A percentile compares a stretch with the other conserved stretches of the same genome.
Evolutionary conservation across 2,329 filamentous ascomycete species (phyloP).

Genomic region (Stenocarpella maydis): DNA sequence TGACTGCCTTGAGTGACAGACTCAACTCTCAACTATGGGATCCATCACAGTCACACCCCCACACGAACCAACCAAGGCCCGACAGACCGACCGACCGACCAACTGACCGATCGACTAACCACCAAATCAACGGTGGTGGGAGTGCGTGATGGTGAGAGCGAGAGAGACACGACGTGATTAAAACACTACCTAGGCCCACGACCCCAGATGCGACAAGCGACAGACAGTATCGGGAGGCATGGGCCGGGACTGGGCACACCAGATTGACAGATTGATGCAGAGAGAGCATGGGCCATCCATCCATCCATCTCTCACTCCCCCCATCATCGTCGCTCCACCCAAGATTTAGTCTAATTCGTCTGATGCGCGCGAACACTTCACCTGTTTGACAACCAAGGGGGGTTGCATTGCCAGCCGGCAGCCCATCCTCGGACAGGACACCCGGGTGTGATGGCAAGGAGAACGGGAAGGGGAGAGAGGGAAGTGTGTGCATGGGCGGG

Average conservation of each 20-base stretch:
- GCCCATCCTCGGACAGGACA: no score
- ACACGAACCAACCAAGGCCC: not conserved
- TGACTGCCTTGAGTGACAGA: not conserved
- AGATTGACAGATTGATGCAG: no score
- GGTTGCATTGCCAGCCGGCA: constrained; percentile 26
- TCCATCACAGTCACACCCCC: constrained; percentile 22
- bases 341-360: constrained; percentile 19
- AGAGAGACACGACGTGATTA: constrained; percentile 1
- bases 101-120: no score
- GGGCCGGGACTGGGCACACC: not conserved
- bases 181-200: constrained; percentile 20
- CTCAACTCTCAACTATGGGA: not conserved
- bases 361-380: constrained; percentile 13
- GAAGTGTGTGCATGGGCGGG: not conserved
- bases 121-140: constrained; percentile 13
- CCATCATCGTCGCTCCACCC: not conserved
- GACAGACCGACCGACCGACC: no score
- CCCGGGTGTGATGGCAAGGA: no score
- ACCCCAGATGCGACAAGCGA: constrained; percentile 16
- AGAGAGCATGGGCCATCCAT: constrained; percentile 8
- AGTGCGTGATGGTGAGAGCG: no score
- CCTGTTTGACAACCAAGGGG: not conserved
- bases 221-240: constrained; percentile 1
- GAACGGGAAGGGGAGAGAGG: no score
- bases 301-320: no score